Evolutionary conservation across 2,329 filamentous ascomycete genomes (phyloP).

Genomic region (Helotiales sp.): DNA sequence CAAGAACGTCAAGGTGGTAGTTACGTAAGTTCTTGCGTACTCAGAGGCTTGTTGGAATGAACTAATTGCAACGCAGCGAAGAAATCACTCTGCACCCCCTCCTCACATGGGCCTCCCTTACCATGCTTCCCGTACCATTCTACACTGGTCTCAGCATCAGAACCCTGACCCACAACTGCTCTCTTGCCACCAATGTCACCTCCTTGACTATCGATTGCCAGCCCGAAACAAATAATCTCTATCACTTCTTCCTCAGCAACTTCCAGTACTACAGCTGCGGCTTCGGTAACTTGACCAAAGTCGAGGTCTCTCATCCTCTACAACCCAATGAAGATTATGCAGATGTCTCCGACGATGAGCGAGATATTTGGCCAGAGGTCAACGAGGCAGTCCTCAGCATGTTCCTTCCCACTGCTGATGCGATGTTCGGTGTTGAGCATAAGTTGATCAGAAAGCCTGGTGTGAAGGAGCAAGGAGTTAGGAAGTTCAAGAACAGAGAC

Average conservation of each 20-base stretch:
- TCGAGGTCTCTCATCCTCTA: neutral
- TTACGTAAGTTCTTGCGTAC: neutral
- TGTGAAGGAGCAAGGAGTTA: neutral
- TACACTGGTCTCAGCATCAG: neutral
- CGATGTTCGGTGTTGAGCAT: neutral
- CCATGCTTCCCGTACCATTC: neutral
- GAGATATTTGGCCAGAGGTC: neutral
- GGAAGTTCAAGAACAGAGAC: neutral
- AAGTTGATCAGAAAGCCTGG: neutral
- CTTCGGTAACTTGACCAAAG: conserved; percentile 2
- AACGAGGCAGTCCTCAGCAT: neutral
- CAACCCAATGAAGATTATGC: neutral
- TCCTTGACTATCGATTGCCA: conserved; percentile 3
- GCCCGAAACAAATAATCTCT: neutral
- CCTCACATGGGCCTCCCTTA: neutral
- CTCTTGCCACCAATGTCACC: neutral
- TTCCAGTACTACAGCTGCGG: conserved; percentile 2
- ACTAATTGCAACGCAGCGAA: neutral
- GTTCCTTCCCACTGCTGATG: neutral
- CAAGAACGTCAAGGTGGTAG: neutral
- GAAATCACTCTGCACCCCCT: neutral
- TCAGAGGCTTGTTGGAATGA: too few species aligned
- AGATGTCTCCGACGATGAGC: neutral
- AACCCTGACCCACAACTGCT: neutral
- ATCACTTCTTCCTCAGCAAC: neutral